Base-by-base conservation (phyloP, 148 eudicot genomes). In the Vaccinium macrocarpon region DNA sequence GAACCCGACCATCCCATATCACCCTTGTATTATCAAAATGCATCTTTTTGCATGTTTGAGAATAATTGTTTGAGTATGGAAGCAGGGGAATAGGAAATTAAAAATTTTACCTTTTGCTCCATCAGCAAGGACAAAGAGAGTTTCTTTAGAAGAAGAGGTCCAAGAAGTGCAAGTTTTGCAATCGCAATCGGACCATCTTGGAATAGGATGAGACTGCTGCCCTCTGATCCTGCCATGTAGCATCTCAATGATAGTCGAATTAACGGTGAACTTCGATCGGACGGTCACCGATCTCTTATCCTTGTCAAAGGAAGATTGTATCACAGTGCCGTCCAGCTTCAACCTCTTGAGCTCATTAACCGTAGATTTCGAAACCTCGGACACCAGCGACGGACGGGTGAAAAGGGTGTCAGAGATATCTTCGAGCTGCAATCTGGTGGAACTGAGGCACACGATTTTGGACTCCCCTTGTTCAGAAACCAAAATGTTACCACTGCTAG, bases 101-200 rank as follows among this genome's bases (percentile, higher is more conserved):
- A 82, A 21, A 11, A 11, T 11, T 68, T 42, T 79, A 95, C 98
- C 95, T 90, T 83, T 82, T 71, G 94, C 92, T 46, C 98, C 98
- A 32, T 88, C 93, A 16, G 82, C 80, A 79, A 86, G 87, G 78
- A 94, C 93, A 52, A 87, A 96, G 12, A 96, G 95, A 0, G 93
- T 51, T 15, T 92, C 97, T 53, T 91, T 91, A 35, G 87, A 86
- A 12, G 94, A 91, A 18, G 92, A 78, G 11, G 93, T 27, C 98
- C 96, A 93, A 52, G 91, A 87, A 71, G 88, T 89, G 82, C 99
- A 96, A 76, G 91, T 93, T 8, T 78, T 74, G 70, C 99, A 95
- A 78, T 95, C 92, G 64, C 99, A 96, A 84, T 96, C 99, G 0
- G 99, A 96, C 99, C 98, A 96, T 85, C 99, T 89, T 6, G 99